Percentiles rank a stretch among this genome's conserved stretches.
These are phyloP conservation scores for Talaromyces wortmannii DNA, from an alignment of 495 filamentous ascomycete genomes.

Conservation along the genomic window DNA sequence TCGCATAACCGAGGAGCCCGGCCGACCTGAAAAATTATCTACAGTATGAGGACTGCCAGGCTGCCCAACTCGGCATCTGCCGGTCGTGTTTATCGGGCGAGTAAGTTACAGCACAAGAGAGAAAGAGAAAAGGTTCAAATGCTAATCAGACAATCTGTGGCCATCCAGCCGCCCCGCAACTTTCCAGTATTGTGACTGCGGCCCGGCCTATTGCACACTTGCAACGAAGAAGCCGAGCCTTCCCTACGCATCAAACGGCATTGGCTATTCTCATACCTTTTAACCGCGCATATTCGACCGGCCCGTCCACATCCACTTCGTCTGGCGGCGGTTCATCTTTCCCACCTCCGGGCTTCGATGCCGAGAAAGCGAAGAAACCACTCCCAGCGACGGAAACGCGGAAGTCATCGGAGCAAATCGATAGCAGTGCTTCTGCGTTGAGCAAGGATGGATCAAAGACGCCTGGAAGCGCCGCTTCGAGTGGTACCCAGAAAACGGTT, in stretches of 20 bases:
- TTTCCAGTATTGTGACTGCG: slow-evolving; percentile 22
- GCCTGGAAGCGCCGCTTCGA: neutral
- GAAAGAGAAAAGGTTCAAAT: neutral
- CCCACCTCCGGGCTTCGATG: slow-evolving; percentile 91
- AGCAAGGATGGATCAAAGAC: neutral
- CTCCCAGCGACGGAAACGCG: slow-evolving; percentile 36
- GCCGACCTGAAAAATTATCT: neutral
- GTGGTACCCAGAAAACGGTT: neutral
- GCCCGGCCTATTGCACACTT: slow-evolving; percentile 41
- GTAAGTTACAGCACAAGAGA: neutral
- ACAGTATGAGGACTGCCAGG: neutral
- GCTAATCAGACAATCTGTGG: neutral
- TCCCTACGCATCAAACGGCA: slow-evolving; percentile 55
- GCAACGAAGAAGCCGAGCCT: slow-evolving; percentile 46
- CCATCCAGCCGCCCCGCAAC: slow-evolving; percentile 26
- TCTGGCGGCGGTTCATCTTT: slow-evolving; percentile 45
- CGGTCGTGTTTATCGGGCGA: neutral
- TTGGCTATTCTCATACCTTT: slow-evolving; percentile 59
- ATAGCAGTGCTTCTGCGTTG: slow-evolving; percentile 2
- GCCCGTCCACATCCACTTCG: slow-evolving; percentile 52
- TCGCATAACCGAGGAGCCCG: neutral
- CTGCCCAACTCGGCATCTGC: neutral
- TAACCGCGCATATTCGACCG: slow-evolving; percentile 60
- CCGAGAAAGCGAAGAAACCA: slow-evolving; percentile 85
- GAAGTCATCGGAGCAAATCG: slow-evolving; percentile 20